Evolutionary conservation across 139 green algal genomes (phyloP).

Genomic region (Trebouxia sp.): DNA sequence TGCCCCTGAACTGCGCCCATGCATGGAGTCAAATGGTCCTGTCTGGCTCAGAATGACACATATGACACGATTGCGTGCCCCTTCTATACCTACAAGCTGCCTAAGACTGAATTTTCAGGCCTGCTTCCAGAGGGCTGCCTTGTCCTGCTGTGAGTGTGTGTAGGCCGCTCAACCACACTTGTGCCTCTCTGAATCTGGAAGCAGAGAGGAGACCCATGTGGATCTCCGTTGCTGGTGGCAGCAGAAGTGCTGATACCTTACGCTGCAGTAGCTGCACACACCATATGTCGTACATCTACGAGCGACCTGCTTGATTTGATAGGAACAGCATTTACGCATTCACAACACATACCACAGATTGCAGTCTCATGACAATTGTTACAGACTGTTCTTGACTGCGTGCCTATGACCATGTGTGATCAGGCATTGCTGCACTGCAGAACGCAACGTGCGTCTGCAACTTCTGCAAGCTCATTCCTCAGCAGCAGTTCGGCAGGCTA

Average conservation of each 20-base stretch:
- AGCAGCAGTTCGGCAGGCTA: neutral
- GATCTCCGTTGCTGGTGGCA: too few relatives aligned
- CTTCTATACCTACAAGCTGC: neutral
- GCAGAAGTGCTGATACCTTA: too few relatives aligned
- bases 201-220: too few relatives aligned
- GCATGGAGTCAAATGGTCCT: conserved; percentile 5
- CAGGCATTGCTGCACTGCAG: neutral
- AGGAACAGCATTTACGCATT: too few relatives aligned
- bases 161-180: too few relatives aligned
- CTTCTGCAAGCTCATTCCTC: neutral
- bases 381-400: too few relatives aligned
- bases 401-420: neutral
- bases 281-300: too few relatives aligned
- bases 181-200: too few relatives aligned
- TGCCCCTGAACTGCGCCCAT: neutral
- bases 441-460: neutral
- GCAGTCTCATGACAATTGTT: too few relatives aligned
- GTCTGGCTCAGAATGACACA: neutral
- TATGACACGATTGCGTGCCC: conserved; percentile 23
- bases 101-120: neutral
- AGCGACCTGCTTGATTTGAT: too few relatives aligned
- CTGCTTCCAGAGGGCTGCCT: neutral
- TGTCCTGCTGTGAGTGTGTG: neutral
- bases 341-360: too few relatives aligned
- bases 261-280: too few relatives aligned